Evolutionary conservation across 2,329 filamentous ascomycete genomes (phyloP).

Genomic region (Leptodontidium sp.): DNA sequence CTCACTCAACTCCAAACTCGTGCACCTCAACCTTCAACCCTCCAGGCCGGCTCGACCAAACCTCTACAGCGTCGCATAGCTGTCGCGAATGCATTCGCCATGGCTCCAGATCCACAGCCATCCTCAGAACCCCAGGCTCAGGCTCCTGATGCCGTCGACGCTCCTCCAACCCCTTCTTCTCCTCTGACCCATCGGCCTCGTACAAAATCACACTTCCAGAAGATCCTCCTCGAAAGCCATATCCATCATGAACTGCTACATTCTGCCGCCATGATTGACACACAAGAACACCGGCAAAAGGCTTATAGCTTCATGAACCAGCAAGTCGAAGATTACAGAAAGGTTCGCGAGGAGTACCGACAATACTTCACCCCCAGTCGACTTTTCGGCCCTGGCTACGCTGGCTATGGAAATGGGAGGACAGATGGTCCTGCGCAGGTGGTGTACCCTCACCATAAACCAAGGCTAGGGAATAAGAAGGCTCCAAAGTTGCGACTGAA

Average conservation of each 20-base stretch:
- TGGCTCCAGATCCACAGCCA: constrained; percentile 45
- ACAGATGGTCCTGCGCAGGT: constrained; percentile 78
- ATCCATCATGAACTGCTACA: constrained; percentile 69
- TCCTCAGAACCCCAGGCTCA: constrained; percentile 30
- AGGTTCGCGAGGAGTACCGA: constrained; percentile 63
- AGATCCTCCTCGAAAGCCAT: constrained; percentile 68
- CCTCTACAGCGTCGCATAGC: constrained; percentile 28
- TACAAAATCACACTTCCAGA: constrained; percentile 48
- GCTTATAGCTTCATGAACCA: constrained; percentile 70
- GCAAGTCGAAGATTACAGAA: constrained; percentile 75
- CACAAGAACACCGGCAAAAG: constrained; percentile 58
- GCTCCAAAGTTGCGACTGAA: constrained; percentile 77
- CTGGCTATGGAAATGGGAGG: constrained; percentile 85
- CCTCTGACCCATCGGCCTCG: constrained; percentile 42
- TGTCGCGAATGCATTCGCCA: constrained; percentile 45
- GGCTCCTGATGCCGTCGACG: constrained; percentile 29
- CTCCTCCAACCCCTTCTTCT: constrained; percentile 34
- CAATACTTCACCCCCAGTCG: constrained; percentile 63
- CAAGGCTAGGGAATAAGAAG: constrained; percentile 78
- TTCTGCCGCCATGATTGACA: constrained; percentile 60
- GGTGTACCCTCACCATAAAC: constrained; percentile 81
- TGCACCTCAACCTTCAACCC: neutral
- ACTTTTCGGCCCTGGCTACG: constrained; percentile 79
- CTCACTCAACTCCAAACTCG: constrained; percentile 14
- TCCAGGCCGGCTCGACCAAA: constrained; percentile 9